These are phyloP conservation scores for Plasmodium coatneyi DNA, from an alignment of 169 alveolate species.

Conservation along the genomic window DNA sequence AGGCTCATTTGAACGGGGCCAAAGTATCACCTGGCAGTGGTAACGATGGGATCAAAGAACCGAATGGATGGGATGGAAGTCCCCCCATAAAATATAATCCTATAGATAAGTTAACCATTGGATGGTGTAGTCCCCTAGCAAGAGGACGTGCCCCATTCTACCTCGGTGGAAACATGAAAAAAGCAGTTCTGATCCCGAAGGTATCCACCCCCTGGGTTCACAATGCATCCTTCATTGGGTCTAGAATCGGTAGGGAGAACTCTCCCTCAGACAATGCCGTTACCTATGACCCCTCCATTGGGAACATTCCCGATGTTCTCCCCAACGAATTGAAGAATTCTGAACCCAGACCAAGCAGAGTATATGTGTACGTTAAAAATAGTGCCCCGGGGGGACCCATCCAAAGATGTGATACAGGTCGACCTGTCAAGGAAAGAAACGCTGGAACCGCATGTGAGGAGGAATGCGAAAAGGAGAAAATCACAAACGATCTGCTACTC, in stretches of 20 bases:
- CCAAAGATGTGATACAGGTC: neutral
- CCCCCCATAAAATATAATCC: neutral
- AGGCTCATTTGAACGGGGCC: neutral
- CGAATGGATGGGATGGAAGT: neutral
- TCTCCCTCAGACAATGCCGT: neutral
- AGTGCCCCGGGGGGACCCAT: neutral
- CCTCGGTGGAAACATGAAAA: neutral
- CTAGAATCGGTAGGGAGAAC: neutral
- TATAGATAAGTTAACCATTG: neutral
- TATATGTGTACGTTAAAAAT: neutral
- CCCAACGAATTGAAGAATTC: neutral
- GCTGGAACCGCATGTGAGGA: neutral
- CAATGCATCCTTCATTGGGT: neutral
- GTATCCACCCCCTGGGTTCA: neutral
- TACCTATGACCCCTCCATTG: neutral
- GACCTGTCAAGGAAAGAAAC: neutral
- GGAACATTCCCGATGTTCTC: neutral
- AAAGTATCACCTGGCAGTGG: neutral
- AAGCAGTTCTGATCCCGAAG: neutral
- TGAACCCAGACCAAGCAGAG: neutral
- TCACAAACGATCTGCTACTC: conserved; percentile 18
- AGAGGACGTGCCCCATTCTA: neutral
- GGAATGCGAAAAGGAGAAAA: conserved; percentile 14
- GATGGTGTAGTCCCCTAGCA: neutral
- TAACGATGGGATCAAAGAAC: neutral